A percentile compares a stretch with the other conserved stretches of the same genome.
Evolutionary conservation across 352 stramenopile genomes (phyloP).

Genomic region (Globisporangium uncinulatum): DNA sequence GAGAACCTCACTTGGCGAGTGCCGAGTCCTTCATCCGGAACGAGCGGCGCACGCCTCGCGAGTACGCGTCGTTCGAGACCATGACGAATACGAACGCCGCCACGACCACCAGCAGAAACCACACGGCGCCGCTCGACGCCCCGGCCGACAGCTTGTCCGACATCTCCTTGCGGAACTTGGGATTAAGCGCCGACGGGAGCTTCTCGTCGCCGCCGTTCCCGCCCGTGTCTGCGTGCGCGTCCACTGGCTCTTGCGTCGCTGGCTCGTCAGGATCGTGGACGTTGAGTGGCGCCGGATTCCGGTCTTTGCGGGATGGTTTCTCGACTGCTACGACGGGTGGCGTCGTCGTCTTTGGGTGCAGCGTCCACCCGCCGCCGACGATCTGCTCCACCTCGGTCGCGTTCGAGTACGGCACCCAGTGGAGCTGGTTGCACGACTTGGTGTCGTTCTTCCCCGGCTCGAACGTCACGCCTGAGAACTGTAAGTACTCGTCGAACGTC

Average conservation of each 20-base stretch:
- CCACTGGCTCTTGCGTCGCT: conserved; percentile 18
- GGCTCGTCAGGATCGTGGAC: conserved; percentile 29
- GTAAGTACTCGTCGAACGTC: conserved; percentile 50
- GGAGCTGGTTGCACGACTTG: conserved; percentile 53
- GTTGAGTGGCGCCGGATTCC: conserved; percentile 11
- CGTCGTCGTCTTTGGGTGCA: conserved; percentile 20
- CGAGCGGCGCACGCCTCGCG: conserved; percentile 39
- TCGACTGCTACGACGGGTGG: conserved; percentile 2
- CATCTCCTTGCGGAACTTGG: conserved; percentile 41
- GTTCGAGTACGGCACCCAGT: conserved; percentile 68
- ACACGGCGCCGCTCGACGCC: conserved; percentile 28
- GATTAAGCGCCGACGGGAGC: conserved; percentile 17
- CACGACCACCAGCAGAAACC: conserved; percentile 51
- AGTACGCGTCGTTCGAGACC: conserved; percentile 66
- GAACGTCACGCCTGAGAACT: conserved; percentile 57
- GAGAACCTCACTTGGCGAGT: conserved; percentile 20
- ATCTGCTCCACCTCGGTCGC: conserved; percentile 42
- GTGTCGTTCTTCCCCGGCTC: conserved; percentile 41
- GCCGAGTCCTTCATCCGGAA: conserved; percentile 33
- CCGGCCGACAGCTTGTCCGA: conserved; percentile 22
- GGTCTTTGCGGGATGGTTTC: conserved; percentile 16
- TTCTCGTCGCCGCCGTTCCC: conserved; percentile 24
- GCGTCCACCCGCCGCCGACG: conserved; percentile 43
- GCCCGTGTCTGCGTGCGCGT: conserved; percentile 36
- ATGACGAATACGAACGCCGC: conserved; percentile 47